Evolutionary conservation across 441 rosid genomes (phyloP), one percentile per base, ranked within the genome.

Genomic region (Rhodomyrtus psidioides): DNA sequence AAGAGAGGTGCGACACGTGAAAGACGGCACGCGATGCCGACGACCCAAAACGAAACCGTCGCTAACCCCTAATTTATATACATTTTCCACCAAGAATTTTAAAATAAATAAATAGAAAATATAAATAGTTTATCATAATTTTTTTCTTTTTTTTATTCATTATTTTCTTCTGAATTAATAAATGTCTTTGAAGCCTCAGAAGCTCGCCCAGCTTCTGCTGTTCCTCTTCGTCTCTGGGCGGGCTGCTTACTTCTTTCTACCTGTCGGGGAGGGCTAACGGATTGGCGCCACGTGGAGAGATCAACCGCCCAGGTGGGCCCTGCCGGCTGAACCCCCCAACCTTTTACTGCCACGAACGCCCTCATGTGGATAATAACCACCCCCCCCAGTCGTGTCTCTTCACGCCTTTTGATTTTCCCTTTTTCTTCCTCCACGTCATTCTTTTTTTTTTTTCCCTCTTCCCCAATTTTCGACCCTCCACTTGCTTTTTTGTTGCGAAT

Each of bases 1-100:
- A 46, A 82, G 53, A 30, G 88, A 83, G 86, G 88, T 26, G 76
- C 4, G 92, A 89, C 94, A 92, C 95, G 97, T 94, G 92, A 91
- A 88, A 91, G 87, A 86, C 82, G 89, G 87, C 87, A 53, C 85
- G 83, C 82, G 56, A 23, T 60, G 16, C 21, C 10, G 55, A 53
- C 24, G 56, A 53, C 7, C 70, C 76, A n/a, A 60, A 83, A 82
- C 75, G 90, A 85, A 92, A 89, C 89, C 90, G 91, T 89, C 90
- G 44, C 82, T 83, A 55, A 4, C 75, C 34, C 55, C 75, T 34
- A 2, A 65, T 65, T 65, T 65, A 34, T 17, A 65, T 65, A 9
- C 75, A 62, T 62, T 62, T 16, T 62, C 75, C 24, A 23, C 10
- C 24, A 46, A 10, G 9, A 46, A 46, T 2, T 46, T 46, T 2